Evolutionary conservation across 306 rosid species (phyloP).

Genomic region (Morella rubra): DNA sequence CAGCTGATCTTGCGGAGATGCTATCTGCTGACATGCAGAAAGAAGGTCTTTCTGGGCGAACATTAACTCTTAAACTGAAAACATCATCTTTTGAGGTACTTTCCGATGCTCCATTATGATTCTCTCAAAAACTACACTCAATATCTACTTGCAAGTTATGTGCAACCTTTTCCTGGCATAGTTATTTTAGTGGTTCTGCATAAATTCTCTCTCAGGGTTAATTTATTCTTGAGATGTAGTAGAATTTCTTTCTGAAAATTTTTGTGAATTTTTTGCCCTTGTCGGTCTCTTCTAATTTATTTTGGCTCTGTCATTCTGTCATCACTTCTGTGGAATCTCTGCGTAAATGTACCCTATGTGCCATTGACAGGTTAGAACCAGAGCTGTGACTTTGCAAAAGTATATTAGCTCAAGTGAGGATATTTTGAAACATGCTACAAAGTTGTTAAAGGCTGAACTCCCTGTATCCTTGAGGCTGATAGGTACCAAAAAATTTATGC

Average conservation of each 20-base stretch:
- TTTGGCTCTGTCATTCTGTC: not conserved
- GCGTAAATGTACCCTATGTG: not conserved
- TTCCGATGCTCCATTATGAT: conserved; percentile 15
- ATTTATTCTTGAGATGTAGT: not conserved
- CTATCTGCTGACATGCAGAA: conserved; percentile 82
- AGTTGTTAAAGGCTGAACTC: conserved; percentile 85
- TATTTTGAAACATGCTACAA: conserved; percentile 76
- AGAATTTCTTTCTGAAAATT: not conserved
- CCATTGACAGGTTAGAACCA: conserved; percentile 69
- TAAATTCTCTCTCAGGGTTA: not conserved
- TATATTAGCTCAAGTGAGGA: conserved; percentile 67
- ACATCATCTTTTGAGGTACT: conserved; percentile 89
- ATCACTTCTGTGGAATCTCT: not conserved
- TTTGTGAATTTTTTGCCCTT: not conserved
- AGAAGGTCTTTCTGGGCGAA: conserved; percentile 79
- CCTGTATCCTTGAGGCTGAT: conserved; percentile 88
- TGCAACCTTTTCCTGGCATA: not conserved
- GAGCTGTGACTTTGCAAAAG: conserved; percentile 80
- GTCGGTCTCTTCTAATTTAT: not conserved
- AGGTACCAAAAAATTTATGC: conserved; percentile 38
- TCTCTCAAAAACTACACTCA: not conserved
- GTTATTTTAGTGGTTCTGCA: not conserved
- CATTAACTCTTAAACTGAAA: conserved; percentile 87
- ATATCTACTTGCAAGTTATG: not conserved
- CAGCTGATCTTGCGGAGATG: conserved; percentile 90